Evolutionary conservation across 2,329 filamentous ascomycete species (phyloP), one percentile per base, ranked within the genome.

Genomic region (Trichophyton equinum): DNA sequence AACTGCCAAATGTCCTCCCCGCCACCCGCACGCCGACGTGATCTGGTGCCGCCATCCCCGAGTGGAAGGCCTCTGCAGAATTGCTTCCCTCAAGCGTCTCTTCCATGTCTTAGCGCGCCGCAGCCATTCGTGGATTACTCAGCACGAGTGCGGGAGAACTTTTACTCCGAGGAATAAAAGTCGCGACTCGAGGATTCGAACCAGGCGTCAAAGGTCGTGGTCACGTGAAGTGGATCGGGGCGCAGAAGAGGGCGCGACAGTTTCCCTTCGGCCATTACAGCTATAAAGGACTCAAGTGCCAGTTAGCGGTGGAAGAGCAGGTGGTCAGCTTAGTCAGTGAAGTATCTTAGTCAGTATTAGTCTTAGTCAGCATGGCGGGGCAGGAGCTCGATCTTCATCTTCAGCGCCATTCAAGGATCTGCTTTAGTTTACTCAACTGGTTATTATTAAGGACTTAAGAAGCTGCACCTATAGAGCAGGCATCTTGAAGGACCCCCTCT

Each of bases 41-140:
- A 71, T 81, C 79, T 77, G 76, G 73, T 73, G 71, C 75, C 78
- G 79, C 79, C 78, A 79, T 73, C 74, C 73, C 74, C 75, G 78
- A 78, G 77, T 76, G 78, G 75, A 77, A 72, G 71, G 70, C 76
- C 78, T 80, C 78, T 82, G 79, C 79, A 78, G 77, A 79, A 81
- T 82, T 78, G 72, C 79, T 81, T 79, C 78, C 77, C 79, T 82
- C 77, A 79, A 80, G 78, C 64, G 65, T 81, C 70, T 73, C 69
- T 71, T 76, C 74, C 77, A 80, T 78, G 73, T 74, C 79, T 81
- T 78, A 82, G 67, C 74, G 75, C 71, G 72, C 70, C 70, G 67
- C 75, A 80, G 75, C 79, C 58, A 64, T 73, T 81, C 79, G 76
- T 74, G 73, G 77, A 78, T 77, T 81, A 75, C 79, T 77, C 77